A percentile compares a stretch with the other conserved stretches of the same genome.
These are phyloP conservation scores for Sporothrix protearum DNA, from an alignment of 2,329 filamentous ascomycete genomes.

Conservation along the genomic window DNA sequence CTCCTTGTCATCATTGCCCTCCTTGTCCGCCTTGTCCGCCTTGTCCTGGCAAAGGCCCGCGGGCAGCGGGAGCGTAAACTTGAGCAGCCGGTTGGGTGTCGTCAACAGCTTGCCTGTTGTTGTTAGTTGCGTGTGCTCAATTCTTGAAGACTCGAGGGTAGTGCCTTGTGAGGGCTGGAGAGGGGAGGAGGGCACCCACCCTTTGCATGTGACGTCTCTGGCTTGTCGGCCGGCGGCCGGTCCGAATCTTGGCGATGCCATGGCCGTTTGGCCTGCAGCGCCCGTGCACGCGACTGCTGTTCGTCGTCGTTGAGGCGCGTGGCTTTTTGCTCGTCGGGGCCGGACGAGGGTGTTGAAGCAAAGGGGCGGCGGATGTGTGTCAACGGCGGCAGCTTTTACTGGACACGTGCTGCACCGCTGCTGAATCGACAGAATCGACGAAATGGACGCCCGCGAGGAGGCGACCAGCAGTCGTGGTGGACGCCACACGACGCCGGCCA, in stretches of 20 bases:
- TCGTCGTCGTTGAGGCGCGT: not conserved
- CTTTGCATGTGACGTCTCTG: constrained; percentile 31
- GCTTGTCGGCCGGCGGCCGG: constrained; percentile 36
- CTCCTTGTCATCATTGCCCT: too few species aligned
- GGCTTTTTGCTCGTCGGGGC: not conserved
- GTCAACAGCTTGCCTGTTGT: constrained; percentile 68
- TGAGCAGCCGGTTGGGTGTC: constrained; percentile 74
- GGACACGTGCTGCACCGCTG: not conserved
- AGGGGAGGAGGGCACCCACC: constrained; percentile 31
- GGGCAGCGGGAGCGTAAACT: constrained; percentile 71
- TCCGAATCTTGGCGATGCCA: constrained; percentile 63
- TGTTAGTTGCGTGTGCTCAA: not conserved
- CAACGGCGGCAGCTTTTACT: not conserved
- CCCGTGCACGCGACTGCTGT: not conserved
- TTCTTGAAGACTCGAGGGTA: too few species aligned
- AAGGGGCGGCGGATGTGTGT: not conserved
- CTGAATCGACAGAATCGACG: not conserved
- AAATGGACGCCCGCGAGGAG: not conserved
- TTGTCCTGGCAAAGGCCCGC: constrained; percentile 42
- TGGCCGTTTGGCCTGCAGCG: constrained; percentile 40
- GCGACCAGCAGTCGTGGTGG: not conserved
- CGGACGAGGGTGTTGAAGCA: not conserved
- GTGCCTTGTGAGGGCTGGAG: too few species aligned
- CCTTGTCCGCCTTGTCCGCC: constrained; percentile 37
- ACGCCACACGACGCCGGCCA: constrained; percentile 3